These are phyloP conservation scores for Diplodia mutila DNA, from an alignment of 2,329 filamentous ascomycete genomes.

Conservation along the genomic window DNA sequence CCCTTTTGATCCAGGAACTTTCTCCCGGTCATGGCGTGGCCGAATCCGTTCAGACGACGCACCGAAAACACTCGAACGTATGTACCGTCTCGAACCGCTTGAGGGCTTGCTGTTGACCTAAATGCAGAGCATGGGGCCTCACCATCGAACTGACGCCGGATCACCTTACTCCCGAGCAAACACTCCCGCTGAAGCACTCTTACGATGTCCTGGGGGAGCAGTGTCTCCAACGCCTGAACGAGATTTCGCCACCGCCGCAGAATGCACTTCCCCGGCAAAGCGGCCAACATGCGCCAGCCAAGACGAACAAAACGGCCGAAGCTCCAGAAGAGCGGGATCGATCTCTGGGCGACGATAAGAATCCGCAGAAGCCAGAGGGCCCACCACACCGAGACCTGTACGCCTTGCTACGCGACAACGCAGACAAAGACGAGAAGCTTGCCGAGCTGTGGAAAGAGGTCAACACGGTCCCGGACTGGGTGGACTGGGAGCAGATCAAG, in stretches of 20 bases:
- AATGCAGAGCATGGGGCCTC: slow-evolving; percentile 62
- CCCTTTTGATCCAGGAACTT: not conserved
- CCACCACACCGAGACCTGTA: slow-evolving; percentile 63
- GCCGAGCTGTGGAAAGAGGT: slow-evolving; percentile 67
- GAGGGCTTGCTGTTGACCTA: not conserved
- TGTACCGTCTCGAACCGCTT: slow-evolving; percentile 26
- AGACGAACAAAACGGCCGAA: slow-evolving; percentile 31
- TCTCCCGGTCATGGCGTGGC: slow-evolving; percentile 44
- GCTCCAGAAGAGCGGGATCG: slow-evolving; percentile 28
- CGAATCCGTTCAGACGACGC: slow-evolving; percentile 47
- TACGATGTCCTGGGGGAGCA: slow-evolving; percentile 73
- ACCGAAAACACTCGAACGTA: slow-evolving; percentile 51
- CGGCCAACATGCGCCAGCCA: slow-evolving; percentile 34
- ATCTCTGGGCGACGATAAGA: slow-evolving; percentile 17
- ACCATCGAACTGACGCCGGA: slow-evolving; percentile 69
- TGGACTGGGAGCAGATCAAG: slow-evolving; percentile 75
- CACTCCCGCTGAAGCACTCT: slow-evolving; percentile 63
- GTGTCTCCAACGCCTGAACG: slow-evolving; percentile 65
- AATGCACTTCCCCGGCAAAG: slow-evolving; percentile 46
- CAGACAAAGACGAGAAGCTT: slow-evolving; percentile 59
- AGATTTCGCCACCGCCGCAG: slow-evolving; percentile 57
- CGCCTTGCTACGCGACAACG: slow-evolving; percentile 63
- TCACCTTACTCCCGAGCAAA: slow-evolving; percentile 64
- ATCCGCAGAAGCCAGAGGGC: slow-evolving; percentile 31
- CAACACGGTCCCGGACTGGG: slow-evolving; percentile 71